Evolutionary conservation across 2,329 filamentous ascomycete genomes (phyloP).

Genomic region (Claviceps monticola): DNA sequence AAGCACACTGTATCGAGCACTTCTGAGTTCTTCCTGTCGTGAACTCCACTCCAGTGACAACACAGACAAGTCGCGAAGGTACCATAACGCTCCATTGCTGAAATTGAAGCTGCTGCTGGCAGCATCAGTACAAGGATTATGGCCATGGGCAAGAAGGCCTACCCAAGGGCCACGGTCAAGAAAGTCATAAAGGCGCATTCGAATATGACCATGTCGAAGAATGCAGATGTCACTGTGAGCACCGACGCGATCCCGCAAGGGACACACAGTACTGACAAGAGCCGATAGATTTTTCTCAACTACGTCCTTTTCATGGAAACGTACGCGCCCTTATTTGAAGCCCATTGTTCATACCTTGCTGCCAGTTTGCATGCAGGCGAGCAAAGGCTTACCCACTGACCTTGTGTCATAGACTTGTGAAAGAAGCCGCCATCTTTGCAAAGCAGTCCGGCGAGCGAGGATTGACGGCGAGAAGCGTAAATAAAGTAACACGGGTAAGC

Average conservation of each 20-base stretch:
- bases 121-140: slow-evolving; percentile 8
- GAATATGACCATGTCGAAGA: slow-evolving; percentile 66
- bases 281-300: slow-evolving; percentile 65
- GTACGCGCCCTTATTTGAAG: slow-evolving; percentile 20
- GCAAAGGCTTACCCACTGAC: background rate
- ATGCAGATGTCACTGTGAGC: slow-evolving; percentile 67
- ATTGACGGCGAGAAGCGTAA: slow-evolving; percentile 61
- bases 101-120: background rate
- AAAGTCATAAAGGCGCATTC: slow-evolving; percentile 86
- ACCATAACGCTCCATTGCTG: background rate
- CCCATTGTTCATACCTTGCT: background rate
- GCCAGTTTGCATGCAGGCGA: background rate
- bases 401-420: slow-evolving; percentile 48
- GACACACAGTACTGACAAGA: slow-evolving; percentile 12
- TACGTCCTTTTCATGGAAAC: slow-evolving; percentile 70
- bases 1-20: background rate
- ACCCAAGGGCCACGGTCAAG: slow-evolving; percentile 72
- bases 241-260: slow-evolving; percentile 8
- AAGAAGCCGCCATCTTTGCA: slow-evolving; percentile 63
- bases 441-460: slow-evolving; percentile 60
- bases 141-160: slow-evolving; percentile 52
- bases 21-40: no score
- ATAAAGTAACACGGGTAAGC: slow-evolving; percentile 59
- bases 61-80: background rate
- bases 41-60: background rate